Conservation (phyloP, 2,329 filamentous ascomycete species). For the Talaromyces sp. region DNA sequence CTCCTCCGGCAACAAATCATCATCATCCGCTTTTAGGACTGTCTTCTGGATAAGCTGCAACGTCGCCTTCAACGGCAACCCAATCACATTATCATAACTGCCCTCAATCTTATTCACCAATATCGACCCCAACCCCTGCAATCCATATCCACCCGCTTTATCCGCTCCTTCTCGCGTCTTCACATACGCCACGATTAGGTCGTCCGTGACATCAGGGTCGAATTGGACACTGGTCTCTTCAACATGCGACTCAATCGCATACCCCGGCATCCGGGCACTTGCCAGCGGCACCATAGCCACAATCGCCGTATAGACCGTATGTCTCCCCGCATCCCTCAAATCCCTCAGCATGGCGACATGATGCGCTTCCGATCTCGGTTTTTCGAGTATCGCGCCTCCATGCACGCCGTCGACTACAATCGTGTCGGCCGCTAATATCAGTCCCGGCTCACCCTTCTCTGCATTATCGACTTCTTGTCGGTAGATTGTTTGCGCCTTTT, state of each 20-base stretch:
- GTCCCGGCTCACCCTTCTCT: slow-evolving; percentile 66
- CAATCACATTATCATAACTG: slow-evolving; percentile 89
- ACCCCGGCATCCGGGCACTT: slow-evolving; percentile 79
- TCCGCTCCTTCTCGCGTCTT: slow-evolving; percentile 84
- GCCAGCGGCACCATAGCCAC: slow-evolving; percentile 78
- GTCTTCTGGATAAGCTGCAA: slow-evolving; percentile 84
- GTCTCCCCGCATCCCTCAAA: slow-evolving; percentile 71
- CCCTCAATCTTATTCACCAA: slow-evolving; percentile 88
- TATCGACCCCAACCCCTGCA: slow-evolving; percentile 85
- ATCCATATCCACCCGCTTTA: slow-evolving; percentile 93
- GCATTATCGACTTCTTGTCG: slow-evolving; percentile 56
- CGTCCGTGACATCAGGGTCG: slow-evolving; percentile 71
- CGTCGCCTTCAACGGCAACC: slow-evolving; percentile 75
- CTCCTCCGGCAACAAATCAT: slow-evolving; percentile 52
- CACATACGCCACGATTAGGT: slow-evolving; percentile 70
- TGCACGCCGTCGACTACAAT: slow-evolving; percentile 71
- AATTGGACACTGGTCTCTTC: slow-evolving; percentile 94
- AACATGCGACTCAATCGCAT: slow-evolving; percentile 74
- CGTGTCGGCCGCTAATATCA: slow-evolving; percentile 90
- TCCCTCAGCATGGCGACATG: slow-evolving; percentile 81
- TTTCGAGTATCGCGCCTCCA: slow-evolving; percentile 77
- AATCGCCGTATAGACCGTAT: slow-evolving; percentile 84
- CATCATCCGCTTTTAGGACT: slow-evolving; percentile 70
- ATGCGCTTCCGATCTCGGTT: slow-evolving; percentile 76
- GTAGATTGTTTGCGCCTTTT: slow-evolving; percentile 79